Conservation (phyloP, 2,329 filamentous ascomycete species). For the Chaetomium strumarium region DNA sequence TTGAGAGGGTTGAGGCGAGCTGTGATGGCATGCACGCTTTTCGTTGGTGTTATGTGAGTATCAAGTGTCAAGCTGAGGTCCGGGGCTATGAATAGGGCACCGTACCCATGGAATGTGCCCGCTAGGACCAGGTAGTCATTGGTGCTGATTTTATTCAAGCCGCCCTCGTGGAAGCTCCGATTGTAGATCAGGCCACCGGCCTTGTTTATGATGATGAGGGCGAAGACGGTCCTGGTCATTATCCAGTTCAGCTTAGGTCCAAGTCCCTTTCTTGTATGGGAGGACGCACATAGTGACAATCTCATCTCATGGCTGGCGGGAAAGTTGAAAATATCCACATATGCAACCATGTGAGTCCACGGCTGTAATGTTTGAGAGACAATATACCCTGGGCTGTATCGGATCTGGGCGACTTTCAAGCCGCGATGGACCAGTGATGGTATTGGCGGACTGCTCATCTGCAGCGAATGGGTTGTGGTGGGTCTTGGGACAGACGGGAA, state of each 20-base stretch:
- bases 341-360: too few relatives aligned
- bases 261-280: background rate
- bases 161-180: constrained; percentile 81
- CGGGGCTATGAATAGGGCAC: constrained; percentile 25
- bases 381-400: background rate
- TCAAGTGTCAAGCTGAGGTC: constrained; percentile 1
- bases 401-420: background rate
- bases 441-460: too few relatives aligned
- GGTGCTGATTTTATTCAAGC: constrained; percentile 78
- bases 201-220: constrained; percentile 98
- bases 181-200: constrained; percentile 95
- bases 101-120: constrained; percentile 90
- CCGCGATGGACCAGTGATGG: too few relatives aligned
- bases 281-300: constrained; percentile 18
- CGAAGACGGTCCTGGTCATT: constrained; percentile 76
- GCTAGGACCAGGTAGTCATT: constrained; percentile 97
- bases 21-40: constrained; percentile 63
- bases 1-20: constrained; percentile 55
- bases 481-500: background rate
- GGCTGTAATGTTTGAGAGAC: too few relatives aligned
- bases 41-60: background rate
- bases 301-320: constrained; percentile 14
- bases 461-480: background rate
- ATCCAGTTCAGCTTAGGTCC: background rate
- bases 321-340: background rate